Evolutionary conservation across 2,329 filamentous ascomycete genomes (phyloP), one percentile per base, ranked within the genome.

Genomic region (Trichoderma sp.): DNA sequence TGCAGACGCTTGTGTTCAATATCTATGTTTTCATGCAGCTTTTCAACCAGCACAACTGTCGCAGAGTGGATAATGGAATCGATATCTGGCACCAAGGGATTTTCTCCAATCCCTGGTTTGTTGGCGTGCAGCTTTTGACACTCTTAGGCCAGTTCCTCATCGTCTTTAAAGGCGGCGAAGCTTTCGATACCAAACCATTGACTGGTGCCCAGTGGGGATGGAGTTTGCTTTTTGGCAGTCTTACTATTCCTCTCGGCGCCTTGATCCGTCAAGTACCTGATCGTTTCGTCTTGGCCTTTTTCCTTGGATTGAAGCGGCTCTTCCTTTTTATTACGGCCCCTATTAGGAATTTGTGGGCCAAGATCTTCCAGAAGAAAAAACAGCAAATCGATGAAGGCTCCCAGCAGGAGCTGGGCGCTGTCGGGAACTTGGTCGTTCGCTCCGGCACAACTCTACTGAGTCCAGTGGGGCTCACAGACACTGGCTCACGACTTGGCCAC

Each of bases 1-100:
- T 84, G 24, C 80, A 88, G 68, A 93, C 92, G 0, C 83, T 95
- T 13, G 89, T 95, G 5, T 94, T 95, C 84, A 96, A 95, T 80
- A 92, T 91, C 0, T 95, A 94, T 73, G 91, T 94, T 56, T 94
- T 92, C 91, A 93, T 95, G 91, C 92, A 95, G 73, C 92, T 96
- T 72, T 95, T 95, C 84, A 95, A 96, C 74, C 88, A 93, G 74
- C 87, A 92, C 81, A 94, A 78, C 82, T 94, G 92, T 79, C 90
- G 92, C 47, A 88, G 92, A 14, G 87, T 95, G 10, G 92, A 95
- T 78, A 95, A 96, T 79, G 89, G 89, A 70, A 89, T 94, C 79
- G 94, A 96, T 76, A 90, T 96, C 68, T 81, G 79, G 74, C 93
- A 94, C 71, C 92, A 95, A 76, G 91, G 91, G 31, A 87, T 95